phyloP scores from a whole-genome alignment of 371 early-diverging fungal species.

The Spiromyces aspiralis region DNA sequence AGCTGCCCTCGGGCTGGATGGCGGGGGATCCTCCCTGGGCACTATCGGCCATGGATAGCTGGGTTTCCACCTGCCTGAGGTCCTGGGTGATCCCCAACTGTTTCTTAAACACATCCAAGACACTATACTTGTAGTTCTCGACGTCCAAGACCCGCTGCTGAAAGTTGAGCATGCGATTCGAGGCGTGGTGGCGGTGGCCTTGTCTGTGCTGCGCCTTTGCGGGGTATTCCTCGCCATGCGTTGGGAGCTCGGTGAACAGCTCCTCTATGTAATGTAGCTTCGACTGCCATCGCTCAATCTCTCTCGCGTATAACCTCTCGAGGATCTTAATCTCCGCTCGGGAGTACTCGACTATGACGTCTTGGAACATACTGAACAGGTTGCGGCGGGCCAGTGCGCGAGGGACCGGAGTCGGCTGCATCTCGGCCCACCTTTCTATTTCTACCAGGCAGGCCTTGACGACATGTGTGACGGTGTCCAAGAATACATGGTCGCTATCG shows the following conservation, averaged over 20 bases:
- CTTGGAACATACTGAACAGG: conserved; percentile 15
- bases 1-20: neutral
- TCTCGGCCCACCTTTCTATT: conserved; percentile 7
- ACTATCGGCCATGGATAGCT: neutral
- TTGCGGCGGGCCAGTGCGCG: conserved; percentile 8
- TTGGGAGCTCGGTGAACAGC: neutral
- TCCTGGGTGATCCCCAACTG: conserved; percentile 4
- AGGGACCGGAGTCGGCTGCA: conserved; percentile 7
- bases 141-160: conserved; percentile 12
- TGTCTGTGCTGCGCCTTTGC: neutral
- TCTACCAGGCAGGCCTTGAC: conserved; percentile 8
- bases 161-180: conserved; percentile 10
- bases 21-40: neutral
- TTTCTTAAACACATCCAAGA: conserved; percentile 11
- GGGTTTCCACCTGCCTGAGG: neutral
- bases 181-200: neutral
- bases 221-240: neutral
- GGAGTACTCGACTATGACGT: conserved; percentile 14
- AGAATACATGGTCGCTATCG: conserved; percentile 9
- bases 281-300: conserved; percentile 8
- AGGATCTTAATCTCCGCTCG: conserved; percentile 13
- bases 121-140: conserved; percentile 17
- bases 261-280: conserved; percentile 1
- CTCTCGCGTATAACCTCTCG: conserved; percentile 9
- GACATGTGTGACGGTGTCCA: conserved; percentile 12